phyloP scores from a whole-genome alignment of 805 yeast species.

The Saturnispora quitensis region DNA sequence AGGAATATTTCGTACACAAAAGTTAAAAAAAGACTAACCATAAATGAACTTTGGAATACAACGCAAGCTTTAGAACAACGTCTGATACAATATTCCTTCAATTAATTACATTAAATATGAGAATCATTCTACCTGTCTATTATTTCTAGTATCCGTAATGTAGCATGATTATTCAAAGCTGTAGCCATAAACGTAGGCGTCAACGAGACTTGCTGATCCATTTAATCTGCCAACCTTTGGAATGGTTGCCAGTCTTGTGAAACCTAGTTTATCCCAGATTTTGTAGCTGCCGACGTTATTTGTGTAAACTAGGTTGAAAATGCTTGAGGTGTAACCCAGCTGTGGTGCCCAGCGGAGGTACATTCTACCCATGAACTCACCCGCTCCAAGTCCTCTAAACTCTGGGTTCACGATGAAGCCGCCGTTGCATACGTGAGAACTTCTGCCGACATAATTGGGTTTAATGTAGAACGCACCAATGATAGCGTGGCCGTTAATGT shows the following conservation, averaged over 20 bases:
- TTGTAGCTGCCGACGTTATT: slow-evolving; percentile 65
- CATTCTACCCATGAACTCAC: slow-evolving; percentile 55
- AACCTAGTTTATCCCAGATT: slow-evolving; percentile 81
- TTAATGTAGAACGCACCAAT: slow-evolving; percentile 75
- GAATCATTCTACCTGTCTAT: too few relatives aligned
- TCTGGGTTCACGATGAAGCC: slow-evolving; percentile 64
- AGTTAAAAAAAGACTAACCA: too few relatives aligned
- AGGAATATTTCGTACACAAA: too few relatives aligned
- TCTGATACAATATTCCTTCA: too few relatives aligned
- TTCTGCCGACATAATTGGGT: slow-evolving; percentile 80
- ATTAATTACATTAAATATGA: too few relatives aligned
- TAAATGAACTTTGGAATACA: too few relatives aligned
- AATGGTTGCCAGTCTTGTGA: slow-evolving; percentile 66
- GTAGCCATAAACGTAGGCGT: slow-evolving; percentile 73
- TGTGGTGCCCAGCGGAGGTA: slow-evolving; percentile 68
- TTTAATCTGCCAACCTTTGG: slow-evolving; percentile 67
- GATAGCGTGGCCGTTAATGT: slow-evolving; percentile 28
- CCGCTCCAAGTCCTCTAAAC: slow-evolving; percentile 54
- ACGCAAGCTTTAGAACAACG: too few relatives aligned
- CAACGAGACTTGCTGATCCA: slow-evolving; percentile 52
- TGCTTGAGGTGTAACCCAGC: slow-evolving; percentile 73
- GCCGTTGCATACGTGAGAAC: slow-evolving; percentile 81
- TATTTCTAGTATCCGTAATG: too few relatives aligned
- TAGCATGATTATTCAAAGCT: slow-evolving; percentile 22
- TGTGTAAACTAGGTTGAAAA: slow-evolving; percentile 80